Conservation (phyloP, 768 basidiomycete species). For the Lactarius pseudohatsudake region DNA sequence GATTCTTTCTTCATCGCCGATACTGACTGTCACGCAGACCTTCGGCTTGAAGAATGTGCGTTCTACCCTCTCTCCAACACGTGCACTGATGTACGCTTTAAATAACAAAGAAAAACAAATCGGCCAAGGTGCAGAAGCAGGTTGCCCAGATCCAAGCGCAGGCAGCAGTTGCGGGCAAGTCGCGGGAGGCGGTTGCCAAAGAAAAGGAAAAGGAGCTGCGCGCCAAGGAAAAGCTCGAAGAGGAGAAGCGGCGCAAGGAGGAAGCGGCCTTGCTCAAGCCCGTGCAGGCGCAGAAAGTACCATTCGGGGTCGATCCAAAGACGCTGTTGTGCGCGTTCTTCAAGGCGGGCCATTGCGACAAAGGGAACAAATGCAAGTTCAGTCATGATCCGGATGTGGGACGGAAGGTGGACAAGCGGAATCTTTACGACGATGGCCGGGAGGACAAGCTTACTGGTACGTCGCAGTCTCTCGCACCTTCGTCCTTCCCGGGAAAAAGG, state of each 20-base stretch:
- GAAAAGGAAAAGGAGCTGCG: slow-evolving; percentile 81
- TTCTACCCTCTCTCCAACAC: slow-evolving; percentile 23
- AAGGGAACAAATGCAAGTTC: slow-evolving; percentile 95
- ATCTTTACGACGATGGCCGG: slow-evolving; percentile 85
- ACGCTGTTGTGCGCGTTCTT: slow-evolving; percentile 88
- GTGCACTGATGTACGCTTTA: slow-evolving; percentile 12
- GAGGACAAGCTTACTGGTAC: slow-evolving; percentile 76
- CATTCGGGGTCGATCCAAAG: slow-evolving; percentile 96
- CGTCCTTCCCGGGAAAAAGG: background rate
- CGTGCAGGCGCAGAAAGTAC: slow-evolving; percentile 79
- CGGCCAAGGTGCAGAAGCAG: slow-evolving; percentile 86
- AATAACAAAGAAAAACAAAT: slow-evolving; percentile 81
- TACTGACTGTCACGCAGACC: slow-evolving; percentile 51
- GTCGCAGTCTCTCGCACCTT: slow-evolving; percentile 30
- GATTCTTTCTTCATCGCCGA: slow-evolving; percentile 29
- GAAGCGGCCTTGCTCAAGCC: slow-evolving; percentile 82
- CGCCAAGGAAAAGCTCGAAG: slow-evolving; percentile 72
- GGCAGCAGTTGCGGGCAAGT: slow-evolving; percentile 72
- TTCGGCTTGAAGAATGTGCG: slow-evolving; percentile 87
- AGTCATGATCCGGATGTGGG: slow-evolving; percentile 90
- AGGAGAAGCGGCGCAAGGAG: slow-evolving; percentile 82
- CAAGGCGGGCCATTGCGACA: slow-evolving; percentile 92
- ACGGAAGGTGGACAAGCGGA: slow-evolving; percentile 93
- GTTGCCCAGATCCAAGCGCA: slow-evolving; percentile 81
- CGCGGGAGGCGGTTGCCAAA: slow-evolving; percentile 73